Base-by-base conservation (phyloP, 768 basidiomycete genomes). In the Agrocybe pediades region DNA sequence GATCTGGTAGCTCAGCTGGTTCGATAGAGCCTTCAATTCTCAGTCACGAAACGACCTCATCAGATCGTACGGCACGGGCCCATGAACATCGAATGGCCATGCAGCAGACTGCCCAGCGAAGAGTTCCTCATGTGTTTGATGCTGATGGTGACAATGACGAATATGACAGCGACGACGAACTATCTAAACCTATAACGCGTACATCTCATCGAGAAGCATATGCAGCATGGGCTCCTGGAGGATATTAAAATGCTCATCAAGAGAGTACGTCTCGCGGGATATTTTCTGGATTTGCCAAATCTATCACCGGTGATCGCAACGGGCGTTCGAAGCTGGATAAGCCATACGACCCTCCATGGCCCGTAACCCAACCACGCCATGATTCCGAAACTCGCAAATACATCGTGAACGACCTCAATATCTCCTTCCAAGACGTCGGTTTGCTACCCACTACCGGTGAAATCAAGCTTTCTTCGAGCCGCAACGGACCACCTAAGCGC, bases 381-480 rank as follows among this genome's bases (percentile, higher is more conserved):
- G 80, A 82, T 65, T 82, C 84, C 52, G 90, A 92, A 64, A 82
- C 85, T 55, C 80, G 84, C 11, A 82, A 85, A 61, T 80, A 83
- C 45, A 83, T 87, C 23, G 83, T 90, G 49, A 80, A 82, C 51
- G 86, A 84, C 58, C 69, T 93, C 23, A 86, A 86, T 56, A 79
- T 80, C 55, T 90, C 88, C 2, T 92, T 93, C 73, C 84, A 85
- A 67, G 88, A 88, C 49, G 90, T 92, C 21, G 90, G 90, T 3
- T 66, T 93, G 15, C 67, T 92, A 16, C 89, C 90, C 16, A 79
- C 85, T 1, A 76, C 68, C 13, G 72, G 70, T 25, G 72, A 69
- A 53, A 60, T 67, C 16, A 65, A 61, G 41, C 48, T 53, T 26
- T 59, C 63, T 27, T 55, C 55, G 8, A 52, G 55, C 26, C 49